Evolutionary conservation across 129 eudicot genomes (phyloP).

Genomic region (Glebionis coronaria): DNA sequence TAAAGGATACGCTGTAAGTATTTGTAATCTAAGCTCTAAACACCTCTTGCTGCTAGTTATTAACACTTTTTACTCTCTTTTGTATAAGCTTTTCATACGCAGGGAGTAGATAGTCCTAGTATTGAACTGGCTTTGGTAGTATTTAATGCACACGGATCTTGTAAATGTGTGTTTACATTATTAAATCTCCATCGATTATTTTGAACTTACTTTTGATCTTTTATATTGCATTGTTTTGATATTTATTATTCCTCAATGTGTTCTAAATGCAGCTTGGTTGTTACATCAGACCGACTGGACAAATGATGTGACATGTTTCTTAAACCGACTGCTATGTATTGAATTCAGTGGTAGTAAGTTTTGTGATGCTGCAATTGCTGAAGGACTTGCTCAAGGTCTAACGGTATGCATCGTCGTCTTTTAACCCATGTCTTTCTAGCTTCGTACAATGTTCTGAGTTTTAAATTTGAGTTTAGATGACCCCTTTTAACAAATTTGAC

Average conservation of each 20-base stretch:
- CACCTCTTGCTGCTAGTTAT: not conserved
- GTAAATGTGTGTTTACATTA: conserved; percentile 3
- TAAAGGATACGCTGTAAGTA: not conserved
- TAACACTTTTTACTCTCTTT: not conserved
- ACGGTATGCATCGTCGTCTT: not conserved
- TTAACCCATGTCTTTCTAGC: not conserved
- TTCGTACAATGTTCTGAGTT: no score
- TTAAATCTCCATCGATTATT: not conserved
- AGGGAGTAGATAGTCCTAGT: not conserved
- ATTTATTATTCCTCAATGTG: no score
- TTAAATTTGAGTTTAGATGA: no score
- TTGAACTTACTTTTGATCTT: not conserved
- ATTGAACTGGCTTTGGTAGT: not conserved
- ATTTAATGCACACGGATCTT: conserved; percentile 15
- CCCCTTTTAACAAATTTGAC: no score
- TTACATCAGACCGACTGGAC: not conserved
- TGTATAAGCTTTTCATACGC: not conserved
- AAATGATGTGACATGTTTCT: not conserved
- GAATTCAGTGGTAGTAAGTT: not conserved
- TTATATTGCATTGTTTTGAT: not conserved
- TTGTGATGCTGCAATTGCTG: not conserved
- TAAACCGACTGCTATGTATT: not conserved
- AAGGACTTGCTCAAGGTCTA: not conserved
- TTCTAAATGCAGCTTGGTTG: not conserved
- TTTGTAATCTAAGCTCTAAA: not conserved